Evolutionary conservation across 2,329 filamentous ascomycete species (phyloP).

Genomic region (Arthrobotrys pseudoclavata): DNA sequence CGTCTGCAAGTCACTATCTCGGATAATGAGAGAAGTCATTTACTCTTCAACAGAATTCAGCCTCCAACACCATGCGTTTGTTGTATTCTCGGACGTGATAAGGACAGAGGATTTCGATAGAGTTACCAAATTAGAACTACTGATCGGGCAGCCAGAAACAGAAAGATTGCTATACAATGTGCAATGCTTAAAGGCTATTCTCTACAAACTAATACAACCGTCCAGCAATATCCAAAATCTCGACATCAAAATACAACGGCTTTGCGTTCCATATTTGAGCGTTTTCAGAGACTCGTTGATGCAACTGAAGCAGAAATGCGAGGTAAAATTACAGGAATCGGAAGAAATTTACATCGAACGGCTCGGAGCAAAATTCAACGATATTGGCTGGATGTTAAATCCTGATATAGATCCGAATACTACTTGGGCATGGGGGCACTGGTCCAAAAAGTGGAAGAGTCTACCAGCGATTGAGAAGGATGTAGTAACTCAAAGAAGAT

Average conservation of each 20-base stretch:
- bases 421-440: slow-evolving; percentile 29
- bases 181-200: slow-evolving; percentile 21
- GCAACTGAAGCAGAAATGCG: slow-evolving; percentile 6
- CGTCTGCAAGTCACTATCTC: slow-evolving; percentile 19
- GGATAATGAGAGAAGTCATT: slow-evolving; percentile 22
- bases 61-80: slow-evolving; percentile 11
- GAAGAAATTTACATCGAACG: neutral
- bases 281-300: slow-evolving; percentile 4
- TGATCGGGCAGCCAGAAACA: slow-evolving; percentile 15
- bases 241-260: slow-evolving; percentile 17
- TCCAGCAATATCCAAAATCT: slow-evolving; percentile 14
- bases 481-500: neutral
- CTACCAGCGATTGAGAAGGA: neutral
- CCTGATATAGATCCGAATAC: neutral
- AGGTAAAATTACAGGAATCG: neutral
- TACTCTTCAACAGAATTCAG: slow-evolving; percentile 18
- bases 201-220: neutral
- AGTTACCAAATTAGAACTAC: slow-evolving; percentile 17
- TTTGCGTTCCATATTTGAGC: slow-evolving; percentile 31
- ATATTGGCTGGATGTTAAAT: slow-evolving; percentile 39
- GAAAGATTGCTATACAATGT: slow-evolving; percentile 17
- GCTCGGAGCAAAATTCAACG: neutral
- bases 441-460: slow-evolving; percentile 6
- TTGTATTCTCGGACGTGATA: slow-evolving; percentile 12
- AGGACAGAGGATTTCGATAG: slow-evolving; percentile 2